Evolutionary conservation across 371 early-diverging fungal genomes (phyloP).

Genomic region (Mortierella sp.): DNA sequence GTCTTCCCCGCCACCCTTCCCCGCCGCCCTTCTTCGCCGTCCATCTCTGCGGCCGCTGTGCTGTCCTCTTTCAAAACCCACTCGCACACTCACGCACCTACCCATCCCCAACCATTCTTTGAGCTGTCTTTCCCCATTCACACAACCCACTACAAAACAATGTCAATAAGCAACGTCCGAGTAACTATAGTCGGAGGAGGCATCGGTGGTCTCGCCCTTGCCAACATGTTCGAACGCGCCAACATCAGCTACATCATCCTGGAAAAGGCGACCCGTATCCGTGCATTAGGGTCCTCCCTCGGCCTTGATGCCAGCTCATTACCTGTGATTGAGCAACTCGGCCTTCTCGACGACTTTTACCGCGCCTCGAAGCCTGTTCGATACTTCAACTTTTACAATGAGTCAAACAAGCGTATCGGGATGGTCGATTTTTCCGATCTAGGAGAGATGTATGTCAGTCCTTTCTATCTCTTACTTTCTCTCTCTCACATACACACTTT

Average conservation of each 20-base stretch:
- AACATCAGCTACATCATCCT: slow-evolving; percentile 38
- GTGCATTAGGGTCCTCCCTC: slow-evolving; percentile 30
- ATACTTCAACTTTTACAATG: slow-evolving; percentile 38
- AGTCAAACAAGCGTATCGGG: slow-evolving; percentile 27
- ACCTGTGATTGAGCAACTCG: slow-evolving; percentile 8
- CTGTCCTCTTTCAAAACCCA: too few species aligned
- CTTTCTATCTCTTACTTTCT: neutral
- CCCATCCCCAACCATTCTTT: too few species aligned
- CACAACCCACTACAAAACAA: neutral
- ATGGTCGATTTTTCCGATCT: slow-evolving; percentile 44
- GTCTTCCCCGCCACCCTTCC: too few species aligned
- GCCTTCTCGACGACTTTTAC: slow-evolving; percentile 14
- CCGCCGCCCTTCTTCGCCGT: too few species aligned
- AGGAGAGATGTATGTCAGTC: slow-evolving; percentile 35
- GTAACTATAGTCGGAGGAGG: slow-evolving; percentile 49
- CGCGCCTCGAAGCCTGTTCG: slow-evolving; percentile 7
- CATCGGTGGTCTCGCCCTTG: slow-evolving; percentile 45
- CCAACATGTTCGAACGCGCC: slow-evolving; percentile 47
- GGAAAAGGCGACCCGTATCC: slow-evolving; percentile 23
- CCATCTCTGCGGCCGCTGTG: too few species aligned
- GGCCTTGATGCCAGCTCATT: slow-evolving; percentile 6
- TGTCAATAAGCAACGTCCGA: slow-evolving; percentile 4
- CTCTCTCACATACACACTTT: too few species aligned
- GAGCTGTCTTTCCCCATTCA: too few species aligned
- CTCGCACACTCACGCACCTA: too few species aligned